Percentiles rank a stretch among this genome's conserved stretches.
Conservation (phyloP, 805 yeast species). For the Kuraishia borneana region DNA sequence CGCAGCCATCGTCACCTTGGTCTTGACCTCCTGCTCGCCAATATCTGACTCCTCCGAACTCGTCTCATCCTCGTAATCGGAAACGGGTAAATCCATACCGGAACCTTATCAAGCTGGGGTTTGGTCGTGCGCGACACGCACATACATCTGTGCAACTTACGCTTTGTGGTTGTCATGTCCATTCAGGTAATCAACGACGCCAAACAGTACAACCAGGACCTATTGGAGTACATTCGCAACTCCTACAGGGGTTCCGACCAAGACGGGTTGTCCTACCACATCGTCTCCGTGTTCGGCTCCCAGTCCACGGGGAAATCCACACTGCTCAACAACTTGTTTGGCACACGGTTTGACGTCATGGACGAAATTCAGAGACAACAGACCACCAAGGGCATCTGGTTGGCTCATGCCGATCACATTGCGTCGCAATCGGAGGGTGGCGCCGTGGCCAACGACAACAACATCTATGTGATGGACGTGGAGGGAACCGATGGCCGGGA, state of each 20-base stretch:
- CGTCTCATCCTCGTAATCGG: conserved; percentile 7
- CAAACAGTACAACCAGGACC: conserved; percentile 34
- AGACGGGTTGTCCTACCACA: conserved; percentile 69
- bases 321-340: conserved; percentile 72
- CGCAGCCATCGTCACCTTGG: conserved; percentile 18
- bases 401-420: conserved; percentile 43
- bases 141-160: neutral
- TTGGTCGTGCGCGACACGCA: neutral
- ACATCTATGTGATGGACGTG: conserved; percentile 84
- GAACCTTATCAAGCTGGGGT: neutral
- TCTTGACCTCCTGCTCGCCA: conserved; percentile 8
- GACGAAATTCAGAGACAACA: conserved; percentile 78
- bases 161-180: no score
- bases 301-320: conserved; percentile 97
- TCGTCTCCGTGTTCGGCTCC: conserved; percentile 93
- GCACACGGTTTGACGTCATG: conserved; percentile 89
- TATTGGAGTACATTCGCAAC: conserved; percentile 18
- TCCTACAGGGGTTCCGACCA: conserved; percentile 18
- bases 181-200: conserved; percentile 55
- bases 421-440: conserved; percentile 11
- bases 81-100: conserved; percentile 9
- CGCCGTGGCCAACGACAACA: conserved; percentile 8
- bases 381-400: conserved; percentile 81
- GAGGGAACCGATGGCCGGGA: conserved; percentile 99
- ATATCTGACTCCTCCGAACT: conserved; percentile 2